Percentiles rank a stretch among this genome's conserved stretches.
These are phyloP conservation scores for Pythium brassicae DNA, from an alignment of 352 stramenopile species.

Conservation along the genomic window DNA sequence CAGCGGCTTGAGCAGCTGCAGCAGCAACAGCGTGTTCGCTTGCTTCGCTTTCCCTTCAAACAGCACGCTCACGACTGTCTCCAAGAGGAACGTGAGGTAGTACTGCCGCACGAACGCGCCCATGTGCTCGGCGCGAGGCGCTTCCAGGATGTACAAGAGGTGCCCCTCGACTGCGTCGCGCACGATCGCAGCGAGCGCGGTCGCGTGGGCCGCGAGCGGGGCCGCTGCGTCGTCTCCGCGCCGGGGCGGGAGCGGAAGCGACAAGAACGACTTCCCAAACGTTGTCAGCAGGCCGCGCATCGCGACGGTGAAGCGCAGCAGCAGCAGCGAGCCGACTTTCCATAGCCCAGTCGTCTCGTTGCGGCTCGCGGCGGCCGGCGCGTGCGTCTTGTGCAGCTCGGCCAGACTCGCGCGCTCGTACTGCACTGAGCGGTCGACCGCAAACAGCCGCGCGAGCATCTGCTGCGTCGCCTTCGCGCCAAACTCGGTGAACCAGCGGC, in stretches of 20 bases:
- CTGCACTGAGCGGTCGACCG: slow-evolving; percentile 64
- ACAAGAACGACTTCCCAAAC: slow-evolving; percentile 69
- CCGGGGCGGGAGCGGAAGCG: slow-evolving; percentile 53
- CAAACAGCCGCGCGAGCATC: slow-evolving; percentile 62
- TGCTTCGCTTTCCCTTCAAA: slow-evolving; percentile 81
- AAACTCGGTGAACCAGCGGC: slow-evolving; percentile 78
- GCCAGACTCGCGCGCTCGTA: slow-evolving; percentile 69
- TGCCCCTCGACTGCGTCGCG: slow-evolving; percentile 42
- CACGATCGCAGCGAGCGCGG: slow-evolving; percentile 36
- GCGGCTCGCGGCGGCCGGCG: background rate
- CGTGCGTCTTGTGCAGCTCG: slow-evolving; percentile 38
- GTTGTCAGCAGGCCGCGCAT: slow-evolving; percentile 57
- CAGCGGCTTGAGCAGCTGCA: slow-evolving; percentile 52
- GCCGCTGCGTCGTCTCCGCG: slow-evolving; percentile 57
- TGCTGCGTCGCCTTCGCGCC: slow-evolving; percentile 45
- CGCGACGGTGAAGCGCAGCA: slow-evolving; percentile 75
- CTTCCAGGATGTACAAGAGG: slow-evolving; percentile 45
- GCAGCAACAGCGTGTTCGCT: slow-evolving; percentile 65
- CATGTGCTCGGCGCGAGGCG: slow-evolving; percentile 34
- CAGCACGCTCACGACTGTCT: slow-evolving; percentile 67
- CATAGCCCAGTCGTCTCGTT: slow-evolving; percentile 38
- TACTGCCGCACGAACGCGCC: slow-evolving; percentile 68
- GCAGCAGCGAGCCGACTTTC: slow-evolving; percentile 75
- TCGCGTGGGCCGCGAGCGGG: slow-evolving; percentile 55
- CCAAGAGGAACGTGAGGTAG: slow-evolving; percentile 72